These are phyloP conservation scores for Phytopythium cucurbitacearum DNA, from an alignment of 352 stramenopile species.

Conservation along the genomic window DNA sequence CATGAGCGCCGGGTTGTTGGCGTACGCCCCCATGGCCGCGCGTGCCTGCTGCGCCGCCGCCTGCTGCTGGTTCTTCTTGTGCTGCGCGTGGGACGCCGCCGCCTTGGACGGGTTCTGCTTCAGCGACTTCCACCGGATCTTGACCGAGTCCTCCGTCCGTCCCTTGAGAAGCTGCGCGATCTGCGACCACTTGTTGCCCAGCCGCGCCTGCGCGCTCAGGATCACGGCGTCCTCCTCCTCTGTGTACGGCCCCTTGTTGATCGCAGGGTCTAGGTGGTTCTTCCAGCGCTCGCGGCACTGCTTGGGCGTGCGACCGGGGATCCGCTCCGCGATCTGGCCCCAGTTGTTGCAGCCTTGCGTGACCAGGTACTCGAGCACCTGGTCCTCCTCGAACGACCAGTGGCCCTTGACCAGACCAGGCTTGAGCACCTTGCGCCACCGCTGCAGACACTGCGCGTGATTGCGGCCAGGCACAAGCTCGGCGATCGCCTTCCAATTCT, in stretches of 20 bases:
- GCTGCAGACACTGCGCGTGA: constrained; percentile 86
- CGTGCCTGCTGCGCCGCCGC: constrained; percentile 31
- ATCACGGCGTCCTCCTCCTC: constrained; percentile 94
- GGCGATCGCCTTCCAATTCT: constrained; percentile 89
- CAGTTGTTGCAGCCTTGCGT: constrained; percentile 91
- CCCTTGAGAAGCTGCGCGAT: constrained; percentile 92
- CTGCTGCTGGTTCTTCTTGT: constrained; percentile 77
- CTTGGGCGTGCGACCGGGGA: constrained; percentile 91
- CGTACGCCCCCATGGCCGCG: constrained; percentile 36
- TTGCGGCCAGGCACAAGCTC: constrained; percentile 80
- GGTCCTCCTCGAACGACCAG: constrained; percentile 94
- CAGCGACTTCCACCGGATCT: constrained; percentile 90
- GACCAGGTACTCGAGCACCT: constrained; percentile 89
- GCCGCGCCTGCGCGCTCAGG: constrained; percentile 81
- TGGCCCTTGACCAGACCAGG: constrained; percentile 94
- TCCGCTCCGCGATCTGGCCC: constrained; percentile 89
- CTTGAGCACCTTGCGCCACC: constrained; percentile 92
- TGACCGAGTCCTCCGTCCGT: constrained; percentile 91
- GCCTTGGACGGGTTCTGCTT: constrained; percentile 85
- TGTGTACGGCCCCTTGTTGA: constrained; percentile 95
- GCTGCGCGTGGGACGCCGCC: constrained; percentile 64
- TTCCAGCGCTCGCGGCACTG: constrained; percentile 91
- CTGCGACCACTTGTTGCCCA: constrained; percentile 96
- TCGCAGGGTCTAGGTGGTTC: constrained; percentile 86
- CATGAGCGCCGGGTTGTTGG: constrained; percentile 56